phyloP scores from a whole-genome alignment of 805 yeast species.

The Suhomyces tanzawaensis region DNA sequence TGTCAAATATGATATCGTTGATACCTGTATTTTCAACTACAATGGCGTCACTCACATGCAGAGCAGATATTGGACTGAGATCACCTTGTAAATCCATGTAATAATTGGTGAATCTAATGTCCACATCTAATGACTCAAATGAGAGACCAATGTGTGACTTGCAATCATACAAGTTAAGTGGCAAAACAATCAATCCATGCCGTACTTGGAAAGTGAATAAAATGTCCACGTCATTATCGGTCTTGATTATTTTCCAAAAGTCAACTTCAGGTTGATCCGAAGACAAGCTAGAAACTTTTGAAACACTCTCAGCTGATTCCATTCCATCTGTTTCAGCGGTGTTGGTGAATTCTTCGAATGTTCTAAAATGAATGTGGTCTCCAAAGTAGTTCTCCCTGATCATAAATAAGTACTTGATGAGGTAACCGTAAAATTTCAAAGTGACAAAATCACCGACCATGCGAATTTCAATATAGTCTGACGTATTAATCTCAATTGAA shows the following conservation, averaged over 20 bases:
- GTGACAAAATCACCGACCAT: conserved; percentile 66
- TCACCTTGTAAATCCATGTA: conserved; percentile 90
- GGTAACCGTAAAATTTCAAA: conserved; percentile 73
- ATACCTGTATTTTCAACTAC: background rate
- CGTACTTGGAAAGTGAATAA: conserved; percentile 67
- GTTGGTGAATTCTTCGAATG: conserved; percentile 76
- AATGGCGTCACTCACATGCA: conserved; percentile 22
- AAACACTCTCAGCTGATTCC: background rate
- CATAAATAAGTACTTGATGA: conserved; percentile 69
- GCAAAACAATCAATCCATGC: conserved; percentile 70
- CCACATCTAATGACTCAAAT: conserved; percentile 68
- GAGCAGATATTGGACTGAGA: conserved; percentile 53
- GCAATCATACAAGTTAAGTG: conserved; percentile 67
- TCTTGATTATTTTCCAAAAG: conserved; percentile 42
- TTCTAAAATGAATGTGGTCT: conserved; percentile 74
- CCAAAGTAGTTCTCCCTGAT: conserved; percentile 91
- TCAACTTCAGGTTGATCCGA: conserved; percentile 15
- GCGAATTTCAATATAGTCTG: conserved; percentile 66
- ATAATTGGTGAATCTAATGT: conserved; percentile 82
- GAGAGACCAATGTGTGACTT: conserved; percentile 58
- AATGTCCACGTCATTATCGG: conserved; percentile 75
- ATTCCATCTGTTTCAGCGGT: conserved; percentile 5
- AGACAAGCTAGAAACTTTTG: background rate
- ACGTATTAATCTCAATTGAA: conserved; percentile 59
- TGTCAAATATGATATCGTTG: conserved; percentile 20